Evolutionary conservation across 805 yeast genomes (phyloP).

Genomic region (Nakazawaea ishiwadae): DNA sequence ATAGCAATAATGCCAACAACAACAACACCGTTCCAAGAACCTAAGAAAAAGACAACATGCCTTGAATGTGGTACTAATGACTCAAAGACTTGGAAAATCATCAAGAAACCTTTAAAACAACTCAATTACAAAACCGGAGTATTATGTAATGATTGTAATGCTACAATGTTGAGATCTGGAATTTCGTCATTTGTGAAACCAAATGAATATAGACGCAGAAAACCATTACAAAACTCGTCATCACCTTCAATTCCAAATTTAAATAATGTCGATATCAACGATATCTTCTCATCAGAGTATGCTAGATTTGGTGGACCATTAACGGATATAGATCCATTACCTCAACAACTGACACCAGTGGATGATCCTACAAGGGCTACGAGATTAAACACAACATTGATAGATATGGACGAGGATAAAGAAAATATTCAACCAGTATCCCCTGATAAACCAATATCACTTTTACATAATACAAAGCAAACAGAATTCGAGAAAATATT

Average conservation of each 20-base stretch:
- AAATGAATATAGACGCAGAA: neutral
- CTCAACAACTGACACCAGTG: slow-evolving; percentile 17
- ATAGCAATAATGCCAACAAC: slow-evolving; percentile 1
- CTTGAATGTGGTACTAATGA: slow-evolving; percentile 11
- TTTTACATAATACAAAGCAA: neutral
- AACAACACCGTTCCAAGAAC: slow-evolving; percentile 5
- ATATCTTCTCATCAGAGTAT: slow-evolving; percentile 6
- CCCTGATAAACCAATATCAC: slow-evolving; percentile 8
- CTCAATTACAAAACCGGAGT: slow-evolving; percentile 8
- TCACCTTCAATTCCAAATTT: slow-evolving; percentile 3
- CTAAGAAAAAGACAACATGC: slow-evolving; percentile 8
- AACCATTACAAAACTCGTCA: neutral
- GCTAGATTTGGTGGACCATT: slow-evolving; percentile 36
- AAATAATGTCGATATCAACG: slow-evolving; percentile 7
- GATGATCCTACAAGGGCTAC: slow-evolving; percentile 45
- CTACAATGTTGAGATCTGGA: slow-evolving; percentile 6
- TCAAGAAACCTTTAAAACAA: slow-evolving; percentile 7
- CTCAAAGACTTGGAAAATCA: slow-evolving; percentile 12
- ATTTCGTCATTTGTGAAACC: neutral
- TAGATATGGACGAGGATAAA: slow-evolving; percentile 31
- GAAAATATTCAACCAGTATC: slow-evolving; percentile 9
- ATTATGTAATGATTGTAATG: slow-evolving; percentile 13
- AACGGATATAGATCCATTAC: slow-evolving; percentile 41
- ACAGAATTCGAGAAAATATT: slow-evolving; percentile 14
- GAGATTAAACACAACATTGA: slow-evolving; percentile 34